Conservation (phyloP, 2,329 filamentous ascomycete genomes). For the Aspergillus novofumigatus region DNA sequence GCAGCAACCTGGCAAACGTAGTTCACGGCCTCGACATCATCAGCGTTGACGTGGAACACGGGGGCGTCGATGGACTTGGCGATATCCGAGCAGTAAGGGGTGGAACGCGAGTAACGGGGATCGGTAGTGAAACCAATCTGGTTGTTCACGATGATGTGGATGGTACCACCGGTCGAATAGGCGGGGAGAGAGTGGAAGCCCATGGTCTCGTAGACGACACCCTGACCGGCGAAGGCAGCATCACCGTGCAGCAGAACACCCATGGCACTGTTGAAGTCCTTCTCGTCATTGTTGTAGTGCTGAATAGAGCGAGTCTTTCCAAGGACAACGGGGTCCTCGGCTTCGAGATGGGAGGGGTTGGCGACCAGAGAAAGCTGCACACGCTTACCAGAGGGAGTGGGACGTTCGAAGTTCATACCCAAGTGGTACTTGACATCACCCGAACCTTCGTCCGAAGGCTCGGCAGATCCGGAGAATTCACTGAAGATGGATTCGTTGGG, state of each 20-base stretch:
- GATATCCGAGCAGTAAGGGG: constrained; percentile 98
- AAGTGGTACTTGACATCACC: constrained; percentile 99
- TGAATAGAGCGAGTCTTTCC: constrained; percentile 97
- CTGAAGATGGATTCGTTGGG: constrained; percentile 99
- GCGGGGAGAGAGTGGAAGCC: constrained; percentile 93
- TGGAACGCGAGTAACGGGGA: constrained; percentile 93
- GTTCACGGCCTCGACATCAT: constrained; percentile 97
- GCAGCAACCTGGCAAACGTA: constrained; percentile 95
- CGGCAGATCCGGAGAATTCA: constrained; percentile 86
- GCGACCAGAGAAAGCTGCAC: constrained; percentile 98
- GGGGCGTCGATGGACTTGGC: constrained; percentile 98
- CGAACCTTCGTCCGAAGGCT: constrained; percentile 89
- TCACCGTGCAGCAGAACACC: constrained; percentile 94
- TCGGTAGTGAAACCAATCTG: constrained; percentile 99
- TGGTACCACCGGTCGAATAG: constrained; percentile 95
- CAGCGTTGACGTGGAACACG: constrained; percentile 98
- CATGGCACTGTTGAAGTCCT: constrained; percentile 85
- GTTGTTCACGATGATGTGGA: constrained; percentile 98
- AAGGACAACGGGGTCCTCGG: constrained; percentile 94
- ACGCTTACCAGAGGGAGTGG: constrained; percentile 95
- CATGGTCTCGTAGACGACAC: constrained; percentile 97
- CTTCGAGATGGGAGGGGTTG: constrained; percentile 97
- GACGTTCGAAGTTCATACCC: constrained; percentile 99
- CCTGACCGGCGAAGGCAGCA: constrained; percentile 92
- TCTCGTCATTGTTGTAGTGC: constrained; percentile 98